phyloP scores from a whole-genome alignment of 2,329 filamentous ascomycete genomes.

The Talaromyces sp. region DNA sequence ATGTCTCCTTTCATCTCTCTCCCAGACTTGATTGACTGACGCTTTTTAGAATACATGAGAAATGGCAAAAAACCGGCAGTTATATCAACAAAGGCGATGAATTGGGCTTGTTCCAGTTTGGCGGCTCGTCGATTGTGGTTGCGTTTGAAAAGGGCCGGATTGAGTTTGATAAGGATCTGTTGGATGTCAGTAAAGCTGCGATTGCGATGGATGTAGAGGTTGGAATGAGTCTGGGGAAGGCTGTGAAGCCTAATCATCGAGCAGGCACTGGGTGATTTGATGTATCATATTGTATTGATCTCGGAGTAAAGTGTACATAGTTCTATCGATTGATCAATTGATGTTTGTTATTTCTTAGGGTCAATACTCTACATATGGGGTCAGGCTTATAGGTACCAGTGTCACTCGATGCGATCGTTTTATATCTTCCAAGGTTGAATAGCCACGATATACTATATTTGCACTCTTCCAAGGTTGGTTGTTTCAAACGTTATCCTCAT shows the following conservation, averaged over 20 bases:
- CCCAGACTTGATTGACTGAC: background rate
- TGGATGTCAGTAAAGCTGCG: slow-evolving; percentile 32
- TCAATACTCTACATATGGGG: too few relatives aligned
- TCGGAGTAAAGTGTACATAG: background rate
- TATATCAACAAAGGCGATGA: slow-evolving; percentile 44
- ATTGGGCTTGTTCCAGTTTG: slow-evolving; percentile 44
- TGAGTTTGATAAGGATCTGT: slow-evolving; percentile 41
- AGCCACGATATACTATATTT: too few relatives aligned
- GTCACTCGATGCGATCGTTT: too few relatives aligned
- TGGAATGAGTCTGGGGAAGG: slow-evolving; percentile 39
- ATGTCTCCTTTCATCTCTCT: slow-evolving; percentile 21
- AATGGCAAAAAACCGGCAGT: slow-evolving; percentile 31
- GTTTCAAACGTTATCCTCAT: too few relatives aligned
- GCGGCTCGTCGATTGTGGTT: slow-evolving; percentile 44
- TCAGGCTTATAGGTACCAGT: too few relatives aligned
- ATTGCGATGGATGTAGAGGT: slow-evolving; percentile 42
- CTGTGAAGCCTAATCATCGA: background rate
- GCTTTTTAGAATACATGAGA: slow-evolving; percentile 35
- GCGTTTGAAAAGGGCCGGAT: slow-evolving; percentile 41
- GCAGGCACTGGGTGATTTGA: background rate
- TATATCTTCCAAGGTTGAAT: too few relatives aligned
- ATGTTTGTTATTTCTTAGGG: too few relatives aligned
- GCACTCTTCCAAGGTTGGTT: too few relatives aligned
- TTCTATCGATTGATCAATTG: too few relatives aligned
- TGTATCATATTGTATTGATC: background rate